These are phyloP conservation scores for Candida boleticola DNA, from an alignment of 805 yeast genomes.

Conservation along the genomic window DNA sequence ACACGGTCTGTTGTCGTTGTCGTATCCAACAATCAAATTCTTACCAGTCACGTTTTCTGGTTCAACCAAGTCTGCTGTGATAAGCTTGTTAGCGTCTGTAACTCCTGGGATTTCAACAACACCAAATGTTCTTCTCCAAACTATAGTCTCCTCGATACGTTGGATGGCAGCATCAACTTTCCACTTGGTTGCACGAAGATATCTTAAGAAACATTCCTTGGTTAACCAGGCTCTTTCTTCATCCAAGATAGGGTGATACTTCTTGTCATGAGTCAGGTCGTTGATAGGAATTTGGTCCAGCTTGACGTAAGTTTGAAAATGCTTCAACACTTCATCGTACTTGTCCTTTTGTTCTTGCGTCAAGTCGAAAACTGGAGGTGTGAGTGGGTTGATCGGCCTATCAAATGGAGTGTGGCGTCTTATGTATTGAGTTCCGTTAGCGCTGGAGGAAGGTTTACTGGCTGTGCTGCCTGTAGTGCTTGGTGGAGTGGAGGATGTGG, in stretches of 20 bases:
- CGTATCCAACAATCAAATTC: constrained; percentile 53
- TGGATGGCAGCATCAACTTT: constrained; percentile 41
- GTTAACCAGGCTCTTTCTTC: constrained; percentile 46
- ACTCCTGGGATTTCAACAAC: constrained; percentile 28
- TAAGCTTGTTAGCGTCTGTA: constrained; percentile 25
- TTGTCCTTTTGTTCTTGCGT: constrained; percentile 28
- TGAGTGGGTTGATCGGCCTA: constrained; percentile 33
- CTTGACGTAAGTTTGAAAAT: constrained; percentile 25
- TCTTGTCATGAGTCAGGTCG: constrained; percentile 18
- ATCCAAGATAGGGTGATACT: constrained; percentile 21
- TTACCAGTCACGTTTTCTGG: constrained; percentile 54
- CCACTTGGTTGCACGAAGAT: constrained; percentile 54
- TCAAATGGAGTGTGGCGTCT: constrained; percentile 41
- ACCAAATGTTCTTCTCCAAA: constrained; percentile 58
- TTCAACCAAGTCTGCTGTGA: constrained; percentile 43
- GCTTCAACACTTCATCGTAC: constrained; percentile 26
- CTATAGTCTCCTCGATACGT: constrained; percentile 45
- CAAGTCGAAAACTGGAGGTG: constrained; percentile 28
- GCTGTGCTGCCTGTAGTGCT: constrained; percentile 7
- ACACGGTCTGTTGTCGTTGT: constrained; percentile 52
- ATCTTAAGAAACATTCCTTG: constrained; percentile 51
- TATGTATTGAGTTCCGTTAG: constrained; percentile 20
- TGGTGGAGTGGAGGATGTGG: constrained; percentile 9
- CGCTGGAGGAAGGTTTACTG: constrained; percentile 3
- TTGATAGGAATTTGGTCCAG: constrained; percentile 26